Evolutionary conservation across 306 rosid genomes (phyloP).

Genomic region (Fagus sylvatica): DNA sequence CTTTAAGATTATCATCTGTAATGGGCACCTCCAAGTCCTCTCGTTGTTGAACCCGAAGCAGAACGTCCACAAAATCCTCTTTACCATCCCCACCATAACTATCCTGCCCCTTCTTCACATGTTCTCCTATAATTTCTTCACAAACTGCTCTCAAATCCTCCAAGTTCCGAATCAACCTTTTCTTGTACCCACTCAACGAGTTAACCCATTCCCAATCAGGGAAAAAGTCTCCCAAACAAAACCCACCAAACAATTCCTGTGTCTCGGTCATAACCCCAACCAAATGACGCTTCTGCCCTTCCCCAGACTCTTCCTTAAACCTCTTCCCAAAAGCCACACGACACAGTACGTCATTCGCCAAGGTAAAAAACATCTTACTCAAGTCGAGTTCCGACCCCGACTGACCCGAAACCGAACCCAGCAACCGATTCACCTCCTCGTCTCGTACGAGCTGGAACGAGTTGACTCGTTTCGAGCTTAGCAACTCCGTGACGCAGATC

Average conservation of each 20-base stretch:
- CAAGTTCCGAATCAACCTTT: constrained; percentile 26
- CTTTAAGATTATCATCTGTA: constrained; percentile 43
- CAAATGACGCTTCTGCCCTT: constrained; percentile 18
- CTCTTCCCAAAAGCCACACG: constrained; percentile 37
- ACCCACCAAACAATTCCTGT: constrained; percentile 39
- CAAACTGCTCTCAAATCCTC: constrained; percentile 29
- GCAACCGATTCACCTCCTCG: constrained; percentile 32
- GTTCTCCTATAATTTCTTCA: constrained; percentile 39
- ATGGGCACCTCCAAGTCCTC: constrained; percentile 33
- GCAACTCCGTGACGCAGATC: constrained; percentile 36
- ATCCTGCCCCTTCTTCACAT: neutral
- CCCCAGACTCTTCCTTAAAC: constrained; percentile 21
- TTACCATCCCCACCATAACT: neutral
- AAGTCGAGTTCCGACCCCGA: constrained; percentile 16
- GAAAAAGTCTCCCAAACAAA: constrained; percentile 36
- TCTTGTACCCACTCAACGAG: constrained; percentile 18
- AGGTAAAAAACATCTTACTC: constrained; percentile 12
- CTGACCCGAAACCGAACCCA: neutral
- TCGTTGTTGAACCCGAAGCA: constrained; percentile 31
- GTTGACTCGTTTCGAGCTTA: constrained; percentile 31
- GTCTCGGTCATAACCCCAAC: constrained; percentile 23
- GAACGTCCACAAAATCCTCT: constrained; percentile 45
- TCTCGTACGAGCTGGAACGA: constrained; percentile 28
- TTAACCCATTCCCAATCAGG: constrained; percentile 34
- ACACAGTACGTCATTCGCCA: constrained; percentile 39